phyloP scores from a whole-genome alignment of 2,329 filamentous ascomycete genomes.

The Neocucurbitaria cava region DNA sequence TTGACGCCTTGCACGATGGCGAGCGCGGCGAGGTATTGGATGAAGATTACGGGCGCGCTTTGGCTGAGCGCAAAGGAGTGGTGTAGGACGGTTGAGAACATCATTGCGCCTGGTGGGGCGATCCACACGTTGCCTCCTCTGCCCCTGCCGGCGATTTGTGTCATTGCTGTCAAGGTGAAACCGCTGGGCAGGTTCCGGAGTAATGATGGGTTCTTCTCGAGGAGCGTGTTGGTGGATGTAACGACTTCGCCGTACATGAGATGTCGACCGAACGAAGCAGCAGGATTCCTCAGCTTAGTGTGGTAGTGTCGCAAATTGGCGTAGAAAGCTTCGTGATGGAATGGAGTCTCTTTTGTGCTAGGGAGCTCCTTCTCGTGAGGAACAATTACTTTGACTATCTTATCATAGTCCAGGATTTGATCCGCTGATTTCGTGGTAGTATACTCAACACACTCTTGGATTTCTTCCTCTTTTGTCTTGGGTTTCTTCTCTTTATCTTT shows the following conservation, averaged over 20 bases:
- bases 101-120: slow-evolving; percentile 81
- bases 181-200: slow-evolving; percentile 79
- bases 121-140: slow-evolving; percentile 95
- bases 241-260: slow-evolving; percentile 90
- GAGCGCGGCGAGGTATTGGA: slow-evolving; percentile 91
- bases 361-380: slow-evolving; percentile 74
- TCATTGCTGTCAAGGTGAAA: slow-evolving; percentile 87
- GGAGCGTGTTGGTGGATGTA: slow-evolving; percentile 90
- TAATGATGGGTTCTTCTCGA: slow-evolving; percentile 89
- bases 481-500: slow-evolving; percentile 34
- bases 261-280: slow-evolving; percentile 73
- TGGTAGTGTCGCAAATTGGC: slow-evolving; percentile 73
- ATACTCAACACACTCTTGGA: slow-evolving; percentile 37
- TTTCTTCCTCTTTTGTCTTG: slow-evolving; percentile 37
- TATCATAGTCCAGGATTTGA: slow-evolving; percentile 76
- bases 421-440: slow-evolving; percentile 51
- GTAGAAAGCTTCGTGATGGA: slow-evolving; percentile 84
- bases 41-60: slow-evolving; percentile 83
- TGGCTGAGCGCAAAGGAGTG: slow-evolving; percentile 77
- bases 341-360: slow-evolving; percentile 76
- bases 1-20: slow-evolving; percentile 86
- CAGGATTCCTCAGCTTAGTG: slow-evolving; percentile 61
- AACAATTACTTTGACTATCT: slow-evolving; percentile 75
- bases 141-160: slow-evolving; percentile 85
- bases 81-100: slow-evolving; percentile 88